Evolutionary conservation across 805 yeast genomes (phyloP), one percentile per base, ranked within the genome.

Genomic region (Zygosaccharomyces bailii): DNA sequence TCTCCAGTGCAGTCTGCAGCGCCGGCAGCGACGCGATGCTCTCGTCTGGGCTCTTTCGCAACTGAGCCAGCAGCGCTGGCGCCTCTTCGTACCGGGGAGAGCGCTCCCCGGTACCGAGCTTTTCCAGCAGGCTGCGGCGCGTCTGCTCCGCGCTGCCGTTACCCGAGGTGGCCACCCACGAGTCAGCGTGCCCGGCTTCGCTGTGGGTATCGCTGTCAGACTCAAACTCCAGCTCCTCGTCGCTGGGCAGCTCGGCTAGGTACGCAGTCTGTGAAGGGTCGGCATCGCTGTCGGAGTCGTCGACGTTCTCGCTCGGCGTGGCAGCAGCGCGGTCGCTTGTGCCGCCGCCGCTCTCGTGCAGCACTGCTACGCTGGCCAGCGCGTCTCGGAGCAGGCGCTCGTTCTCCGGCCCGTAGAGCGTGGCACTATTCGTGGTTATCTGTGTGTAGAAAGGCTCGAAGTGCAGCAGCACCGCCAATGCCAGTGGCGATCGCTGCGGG

Each of bases 191-290:
- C 16, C 17, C 39, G 18, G 14, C 13, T 3, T 25, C 18, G 29
- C 16, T 19, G 29, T 5, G 16, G 31, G 16, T n/a, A 1, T 40
- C 44, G n/a, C 34, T 35, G 4, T 47, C 56, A 14, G 43, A 45
- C 13, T 50, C 50, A 8, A 39, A 43, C 13, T 48, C 51, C 20
- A 48, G 45, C 20, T 45, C 56, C 13, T 46, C 52, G 32, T 49
- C 53, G 20, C 42, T 40, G 18, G 52, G 39, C 14, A 57, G 39
- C 36, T 57, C 53, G 14, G 54, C 48, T 25, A 58, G 36, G 39
- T 60, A 60, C 9, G 50, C 59, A 20, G 52, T 52, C 32, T 59
- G 61, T 5, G 44, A 50, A n/a, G 45, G 39, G 38, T 56, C 58
- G 34, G 54, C 56, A 19, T 45, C 49, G 9, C 41, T 39, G 13